Percentiles rank a stretch among this genome's conserved stretches.
phyloP scores from a whole-genome alignment of 139 green algal species.

The Closterium sp. region DNA sequence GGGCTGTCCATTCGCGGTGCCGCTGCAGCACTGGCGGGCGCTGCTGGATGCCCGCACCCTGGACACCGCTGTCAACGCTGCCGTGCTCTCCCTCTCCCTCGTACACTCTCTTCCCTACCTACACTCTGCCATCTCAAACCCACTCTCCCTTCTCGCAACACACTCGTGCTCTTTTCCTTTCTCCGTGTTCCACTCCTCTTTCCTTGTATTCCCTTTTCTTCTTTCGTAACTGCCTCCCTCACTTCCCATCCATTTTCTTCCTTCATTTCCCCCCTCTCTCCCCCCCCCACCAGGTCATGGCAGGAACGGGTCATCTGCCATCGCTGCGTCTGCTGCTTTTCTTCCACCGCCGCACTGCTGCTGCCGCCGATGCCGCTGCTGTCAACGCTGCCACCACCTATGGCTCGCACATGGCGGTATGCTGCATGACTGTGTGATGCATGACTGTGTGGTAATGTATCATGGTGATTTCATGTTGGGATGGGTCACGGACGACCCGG shows the following conservation, averaged over 20 bases:
- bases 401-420: slow-evolving; percentile 77
- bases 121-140: background rate
- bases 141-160: background rate
- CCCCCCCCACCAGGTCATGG: slow-evolving; percentile 71
- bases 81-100: slow-evolving; percentile 71
- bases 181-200: background rate
- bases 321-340: slow-evolving; percentile 81
- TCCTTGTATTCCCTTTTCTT: background rate
- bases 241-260: background rate
- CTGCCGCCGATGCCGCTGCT: background rate
- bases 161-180: background rate
- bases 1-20: background rate
- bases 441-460: too few species aligned
- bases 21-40: background rate
- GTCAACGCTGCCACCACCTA: slow-evolving; percentile 61
- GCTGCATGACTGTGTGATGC: background rate
- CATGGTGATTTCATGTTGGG: too few species aligned
- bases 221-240: background rate
- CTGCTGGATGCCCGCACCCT: background rate
- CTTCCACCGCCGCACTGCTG: slow-evolving; percentile 61
- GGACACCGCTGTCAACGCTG: background rate
- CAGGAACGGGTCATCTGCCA: slow-evolving; percentile 82
- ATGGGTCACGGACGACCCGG: too few species aligned
- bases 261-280: too few species aligned
- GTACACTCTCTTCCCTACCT: slow-evolving; percentile 13